phyloP scores from a whole-genome alignment of 2,329 filamentous ascomycete species.

The Phoma herbarum region DNA sequence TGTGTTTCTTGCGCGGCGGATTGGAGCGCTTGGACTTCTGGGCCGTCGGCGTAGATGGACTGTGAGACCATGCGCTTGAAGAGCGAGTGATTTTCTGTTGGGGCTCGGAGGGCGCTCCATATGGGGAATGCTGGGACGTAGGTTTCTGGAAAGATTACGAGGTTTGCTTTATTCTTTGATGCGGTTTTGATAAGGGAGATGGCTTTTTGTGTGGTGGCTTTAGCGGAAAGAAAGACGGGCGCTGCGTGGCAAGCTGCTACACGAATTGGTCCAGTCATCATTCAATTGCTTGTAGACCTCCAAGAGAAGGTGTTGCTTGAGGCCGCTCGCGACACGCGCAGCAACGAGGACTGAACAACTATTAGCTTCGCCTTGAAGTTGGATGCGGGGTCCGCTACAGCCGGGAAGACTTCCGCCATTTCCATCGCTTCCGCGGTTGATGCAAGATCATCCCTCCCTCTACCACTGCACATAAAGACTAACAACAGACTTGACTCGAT shows the following conservation, averaged over 20 bases:
- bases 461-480: not conserved
- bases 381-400: conserved; percentile 2
- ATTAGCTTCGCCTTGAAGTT: not conserved
- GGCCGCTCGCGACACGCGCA: not conserved
- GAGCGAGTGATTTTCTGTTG: conserved; percentile 60
- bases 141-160: conserved; percentile 64
- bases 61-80: conserved; percentile 58
- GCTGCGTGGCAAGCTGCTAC: conserved; percentile 43
- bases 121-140: conserved; percentile 64
- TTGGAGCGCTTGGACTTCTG: conserved; percentile 52
- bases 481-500: not conserved
- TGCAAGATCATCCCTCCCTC: not conserved
- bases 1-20: conserved; percentile 49
- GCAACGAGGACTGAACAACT: not conserved
- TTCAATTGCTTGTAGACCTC: not conserved
- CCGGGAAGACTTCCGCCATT: conserved; percentile 4
- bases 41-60: conserved; percentile 58
- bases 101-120: conserved; percentile 60
- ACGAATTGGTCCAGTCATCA: conserved; percentile 28
- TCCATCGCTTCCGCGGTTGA: conserved; percentile 1
- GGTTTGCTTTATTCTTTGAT: conserved; percentile 54
- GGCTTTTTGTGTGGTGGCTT: conserved; percentile 58
- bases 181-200: conserved; percentile 58
- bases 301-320: not conserved
- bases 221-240: conserved; percentile 60